phyloP scores from a whole-genome alignment of 1,284 basidiomycete genomes.

The Rhodotorula glutinis region DNA sequence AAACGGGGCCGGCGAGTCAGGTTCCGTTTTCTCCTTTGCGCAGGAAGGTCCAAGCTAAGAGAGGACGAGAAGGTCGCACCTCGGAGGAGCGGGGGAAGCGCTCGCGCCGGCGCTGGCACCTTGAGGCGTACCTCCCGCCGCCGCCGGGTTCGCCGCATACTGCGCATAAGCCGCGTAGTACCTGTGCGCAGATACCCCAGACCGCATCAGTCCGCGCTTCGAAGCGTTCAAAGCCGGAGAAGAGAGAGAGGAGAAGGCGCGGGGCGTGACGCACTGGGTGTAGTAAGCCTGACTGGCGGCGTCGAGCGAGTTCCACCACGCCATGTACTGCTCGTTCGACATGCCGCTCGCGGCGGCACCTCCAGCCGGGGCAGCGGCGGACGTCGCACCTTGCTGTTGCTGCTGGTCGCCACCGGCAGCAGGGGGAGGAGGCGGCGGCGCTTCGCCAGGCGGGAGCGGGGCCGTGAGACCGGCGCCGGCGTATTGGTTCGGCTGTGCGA shows the following conservation, averaged over 20 bases:
- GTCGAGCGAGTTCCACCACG: conserved; percentile 39
- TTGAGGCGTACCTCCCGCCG: neutral
- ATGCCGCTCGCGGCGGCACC: conserved; percentile 11
- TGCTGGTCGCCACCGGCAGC: neutral
- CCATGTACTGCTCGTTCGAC: conserved; percentile 33
- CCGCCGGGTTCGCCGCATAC: conserved; percentile 19
- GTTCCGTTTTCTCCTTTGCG: too few relatives aligned
- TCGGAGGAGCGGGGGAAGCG: neutral
- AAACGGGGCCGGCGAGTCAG: too few relatives aligned
- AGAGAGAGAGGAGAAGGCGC: neutral
- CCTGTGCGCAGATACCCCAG: conserved; percentile 6
- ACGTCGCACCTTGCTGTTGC: neutral
- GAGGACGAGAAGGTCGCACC: too few relatives aligned
- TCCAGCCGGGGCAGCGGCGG: conserved; percentile 8
- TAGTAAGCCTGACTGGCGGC: conserved; percentile 37
- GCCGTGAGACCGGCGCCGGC: conserved; percentile 34
- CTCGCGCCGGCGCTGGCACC: neutral
- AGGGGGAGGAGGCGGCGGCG: conserved; percentile 19
- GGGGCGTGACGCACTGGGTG: conserved; percentile 28
- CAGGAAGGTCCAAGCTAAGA: too few relatives aligned
- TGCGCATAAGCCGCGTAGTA: conserved; percentile 37
- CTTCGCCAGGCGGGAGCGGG: conserved; percentile 36
- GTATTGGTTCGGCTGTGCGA: conserved; percentile 27
- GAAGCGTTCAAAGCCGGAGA: too few relatives aligned
- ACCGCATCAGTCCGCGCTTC: too few relatives aligned